These are phyloP conservation scores for Ceratobasidium sp. DNA, from an alignment of 1,284 basidiomycete species.

Conservation along the genomic window DNA sequence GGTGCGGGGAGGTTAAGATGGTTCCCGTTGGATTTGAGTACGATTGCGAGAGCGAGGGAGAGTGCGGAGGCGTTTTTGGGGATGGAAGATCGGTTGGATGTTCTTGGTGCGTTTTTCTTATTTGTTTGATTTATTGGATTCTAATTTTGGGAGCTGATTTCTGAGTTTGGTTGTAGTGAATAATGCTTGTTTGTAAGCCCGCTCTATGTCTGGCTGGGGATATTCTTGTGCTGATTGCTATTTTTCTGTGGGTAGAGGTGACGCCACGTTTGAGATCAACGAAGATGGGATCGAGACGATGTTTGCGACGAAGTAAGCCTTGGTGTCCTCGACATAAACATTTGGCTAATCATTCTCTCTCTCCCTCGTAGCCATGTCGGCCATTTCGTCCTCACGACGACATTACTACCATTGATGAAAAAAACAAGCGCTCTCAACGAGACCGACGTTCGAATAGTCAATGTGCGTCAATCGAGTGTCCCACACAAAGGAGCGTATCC, in stretches of 20 bases:
- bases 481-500: not conserved
- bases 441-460: constrained; percentile 68
- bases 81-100: constrained; percentile 67
- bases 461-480: constrained; percentile 58
- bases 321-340: not conserved
- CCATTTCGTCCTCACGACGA: constrained; percentile 64
- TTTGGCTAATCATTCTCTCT: not conserved
- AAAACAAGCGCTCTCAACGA: constrained; percentile 62
- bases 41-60: constrained; percentile 62
- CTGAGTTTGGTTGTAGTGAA: constrained; percentile 61
- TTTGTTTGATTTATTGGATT: not conserved
- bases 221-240: constrained; percentile 10
- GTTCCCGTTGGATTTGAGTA: constrained; percentile 64
- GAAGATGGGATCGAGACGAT: constrained; percentile 59
- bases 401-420: constrained; percentile 65
- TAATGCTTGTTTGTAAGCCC: constrained; percentile 66
- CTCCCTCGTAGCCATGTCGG: constrained; percentile 63
- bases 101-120: constrained; percentile 63
- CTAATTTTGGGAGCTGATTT: not conserved
- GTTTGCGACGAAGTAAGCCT: constrained; percentile 64
- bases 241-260: constrained; percentile 49
- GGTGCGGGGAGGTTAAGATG: constrained; percentile 63
- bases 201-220: not conserved
- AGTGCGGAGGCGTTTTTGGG: constrained; percentile 65
- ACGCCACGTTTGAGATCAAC: constrained; percentile 50